A percentile compares a stretch with the other conserved stretches of the same genome.
phyloP scores from a whole-genome alignment of 139 green algal genomes.

The Chloropicon primus region DNA sequence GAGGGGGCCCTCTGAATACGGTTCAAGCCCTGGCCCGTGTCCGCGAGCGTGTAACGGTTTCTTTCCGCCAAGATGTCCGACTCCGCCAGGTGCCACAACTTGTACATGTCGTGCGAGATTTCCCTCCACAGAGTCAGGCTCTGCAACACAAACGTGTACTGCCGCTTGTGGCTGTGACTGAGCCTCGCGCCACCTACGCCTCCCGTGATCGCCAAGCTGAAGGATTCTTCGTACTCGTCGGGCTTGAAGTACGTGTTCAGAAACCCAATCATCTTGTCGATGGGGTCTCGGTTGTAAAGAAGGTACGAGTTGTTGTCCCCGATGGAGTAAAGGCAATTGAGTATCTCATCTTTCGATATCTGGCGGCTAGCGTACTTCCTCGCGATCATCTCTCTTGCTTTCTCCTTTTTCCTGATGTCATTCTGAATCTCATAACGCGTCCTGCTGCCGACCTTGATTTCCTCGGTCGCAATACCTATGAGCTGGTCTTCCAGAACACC shows the following conservation, averaged over 20 bases:
- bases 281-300: slow-evolving; percentile 75
- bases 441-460: slow-evolving; percentile 51
- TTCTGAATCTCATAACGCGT: slow-evolving; percentile 49
- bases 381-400: slow-evolving; percentile 51
- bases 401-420: slow-evolving; percentile 78
- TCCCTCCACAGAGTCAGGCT: slow-evolving; percentile 79
- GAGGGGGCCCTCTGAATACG: slow-evolving; percentile 69
- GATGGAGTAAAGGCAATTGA: slow-evolving; percentile 76
- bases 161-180: slow-evolving; percentile 70
- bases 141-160: slow-evolving; percentile 87
- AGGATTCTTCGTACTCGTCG: background rate
- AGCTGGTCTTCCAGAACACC: slow-evolving; percentile 55
- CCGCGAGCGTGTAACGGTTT: slow-evolving; percentile 67
- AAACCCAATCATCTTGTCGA: slow-evolving; percentile 53
- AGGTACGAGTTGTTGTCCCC: slow-evolving; percentile 88
- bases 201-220: background rate
- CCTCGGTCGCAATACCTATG: slow-evolving; percentile 55
- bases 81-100: slow-evolving; percentile 77
- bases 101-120: slow-evolving; percentile 74
- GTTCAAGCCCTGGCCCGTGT: slow-evolving; percentile 92
- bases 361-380: slow-evolving; percentile 34
- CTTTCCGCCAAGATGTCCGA: slow-evolving; percentile 62
- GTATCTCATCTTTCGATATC: slow-evolving; percentile 50
- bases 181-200: slow-evolving; percentile 47
- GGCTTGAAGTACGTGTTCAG: slow-evolving; percentile 31